These are phyloP conservation scores for Taphrina pruni DNA, from an alignment of 1,139 yeast species.

Conservation along the genomic window DNA sequence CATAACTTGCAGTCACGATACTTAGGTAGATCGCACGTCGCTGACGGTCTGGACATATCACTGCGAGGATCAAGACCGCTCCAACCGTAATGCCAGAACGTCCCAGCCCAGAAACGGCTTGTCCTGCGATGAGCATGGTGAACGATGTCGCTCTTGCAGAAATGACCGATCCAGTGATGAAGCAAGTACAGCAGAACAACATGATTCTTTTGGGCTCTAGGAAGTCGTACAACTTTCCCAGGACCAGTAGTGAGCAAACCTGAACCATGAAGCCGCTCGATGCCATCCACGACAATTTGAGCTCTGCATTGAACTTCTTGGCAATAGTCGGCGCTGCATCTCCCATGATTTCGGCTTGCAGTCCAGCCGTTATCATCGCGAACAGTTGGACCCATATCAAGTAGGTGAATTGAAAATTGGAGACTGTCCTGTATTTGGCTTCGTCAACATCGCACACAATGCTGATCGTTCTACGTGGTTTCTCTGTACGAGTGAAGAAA, in stretches of 20 bases:
- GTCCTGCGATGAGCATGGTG: conserved; percentile 17
- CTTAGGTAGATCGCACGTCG: conserved; percentile 21
- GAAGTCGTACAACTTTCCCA: conserved; percentile 26
- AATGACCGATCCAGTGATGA: conserved; percentile 13
- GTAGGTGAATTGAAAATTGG: neutral
- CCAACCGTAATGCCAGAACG: conserved; percentile 34
- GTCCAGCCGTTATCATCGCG: conserved; percentile 30
- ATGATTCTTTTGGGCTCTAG: conserved; percentile 33
- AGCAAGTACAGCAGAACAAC: conserved; percentile 1
- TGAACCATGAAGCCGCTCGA: conserved; percentile 25
- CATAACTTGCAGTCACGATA: conserved; percentile 30
- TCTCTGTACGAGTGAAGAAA: neutral
- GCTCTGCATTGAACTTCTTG: conserved; percentile 17
- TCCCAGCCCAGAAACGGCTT: conserved; percentile 29
- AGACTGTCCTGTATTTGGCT: conserved; percentile 14
- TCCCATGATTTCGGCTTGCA: conserved; percentile 36
- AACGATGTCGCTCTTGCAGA: conserved; percentile 19
- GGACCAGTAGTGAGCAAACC: conserved; percentile 16
- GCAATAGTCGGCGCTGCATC: conserved; percentile 33
- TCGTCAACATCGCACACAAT: conserved; percentile 17
- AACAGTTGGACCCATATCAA: conserved; percentile 14
- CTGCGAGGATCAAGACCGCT: conserved; percentile 22
- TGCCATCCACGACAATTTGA: conserved; percentile 30
- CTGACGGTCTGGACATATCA: conserved; percentile 18
- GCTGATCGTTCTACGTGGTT: conserved; percentile 10